Evolutionary conservation across 257 asterid genomes (phyloP), one percentile per base, ranked within the genome.

Genomic region (Nemophila menziesii): DNA sequence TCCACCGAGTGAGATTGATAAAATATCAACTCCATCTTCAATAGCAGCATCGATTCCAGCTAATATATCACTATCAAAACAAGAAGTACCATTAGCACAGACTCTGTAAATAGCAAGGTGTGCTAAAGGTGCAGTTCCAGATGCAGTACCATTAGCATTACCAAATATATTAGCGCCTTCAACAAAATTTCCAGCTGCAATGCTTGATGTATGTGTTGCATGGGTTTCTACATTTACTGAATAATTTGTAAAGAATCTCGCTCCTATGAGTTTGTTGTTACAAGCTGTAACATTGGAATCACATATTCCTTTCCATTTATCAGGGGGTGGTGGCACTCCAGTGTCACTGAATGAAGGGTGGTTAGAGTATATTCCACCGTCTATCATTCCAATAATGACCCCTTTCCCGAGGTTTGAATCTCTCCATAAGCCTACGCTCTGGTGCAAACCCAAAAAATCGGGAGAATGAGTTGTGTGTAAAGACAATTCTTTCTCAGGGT

Each of bases 231-330:
- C n/a, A 19, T 73, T 79, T 0, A 58, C 11, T 0, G 66, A 57
- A 0, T 57, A 44, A 20, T 36, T 54, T 0, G 5, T 2, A 3
- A 61, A 53, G 36, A 29, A 13, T 26, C 77, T 58, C 0, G 74
- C 74, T 44, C 86, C 86, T 4, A 73, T 77, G 43, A 77, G 57
- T 51, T 73, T 73, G 49, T 69, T 77, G 33, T 77, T 76, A 9
- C 80, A 72, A 8, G 21, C 55, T 0, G 15, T 39, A n/a, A n/a
- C n/a, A 7, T 33, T 54, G 3, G 62, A 22, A 14, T 72, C 65
- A 12, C 80, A 76, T 20, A 7, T 48, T 8, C 77, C 85, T 36
- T 60, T 65, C 80, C 85, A 75, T 23, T 60, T 68, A 4, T 66
- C 58, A 0, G 78, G 79, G 0, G 82, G 77, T 2, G 74, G 64